Evolutionary conservation across 2,329 filamentous ascomycete species (phyloP).

Genomic region (Hypoxylon sp.): DNA sequence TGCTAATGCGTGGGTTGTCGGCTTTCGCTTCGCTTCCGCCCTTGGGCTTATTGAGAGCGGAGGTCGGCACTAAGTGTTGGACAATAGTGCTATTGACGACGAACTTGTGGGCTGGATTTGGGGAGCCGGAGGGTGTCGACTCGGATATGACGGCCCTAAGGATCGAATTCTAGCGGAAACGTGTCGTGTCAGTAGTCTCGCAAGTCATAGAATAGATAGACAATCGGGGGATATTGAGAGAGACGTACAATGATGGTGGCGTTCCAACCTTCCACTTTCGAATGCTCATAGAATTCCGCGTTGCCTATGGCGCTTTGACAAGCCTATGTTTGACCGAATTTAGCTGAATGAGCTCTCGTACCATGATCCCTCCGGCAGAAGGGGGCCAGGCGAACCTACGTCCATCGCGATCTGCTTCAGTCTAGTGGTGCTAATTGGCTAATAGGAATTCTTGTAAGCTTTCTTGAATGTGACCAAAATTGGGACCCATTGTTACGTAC

Average conservation of each 20-base stretch:
- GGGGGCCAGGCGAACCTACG: slow-evolving; percentile 66
- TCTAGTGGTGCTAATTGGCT: slow-evolving; percentile 83
- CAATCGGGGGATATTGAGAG: neutral
- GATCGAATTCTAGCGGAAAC: slow-evolving; percentile 74
- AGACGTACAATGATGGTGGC: slow-evolving; percentile 86
- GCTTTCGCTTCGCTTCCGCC: slow-evolving; percentile 63
- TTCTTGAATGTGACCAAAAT: slow-evolving; percentile 6
- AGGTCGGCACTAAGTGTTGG: slow-evolving; percentile 85
- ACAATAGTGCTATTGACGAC: slow-evolving; percentile 99
- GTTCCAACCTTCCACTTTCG: slow-evolving; percentile 90
- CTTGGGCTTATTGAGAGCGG: slow-evolving; percentile 73
- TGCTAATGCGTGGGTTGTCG: slow-evolving; percentile 69
- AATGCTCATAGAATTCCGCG: slow-evolving; percentile 87
- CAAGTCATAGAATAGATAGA: neutral
- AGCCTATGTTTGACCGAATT: slow-evolving; percentile 69
- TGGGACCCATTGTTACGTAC: slow-evolving; percentile 39
- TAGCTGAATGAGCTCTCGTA: slow-evolving; percentile 33
- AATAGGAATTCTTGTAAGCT: slow-evolving; percentile 37
- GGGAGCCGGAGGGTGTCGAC: slow-evolving; percentile 70
- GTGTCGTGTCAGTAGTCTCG: slow-evolving; percentile 11
- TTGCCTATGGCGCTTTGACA: slow-evolving; percentile 83
- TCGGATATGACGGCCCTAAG: slow-evolving; percentile 84
- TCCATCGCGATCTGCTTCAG: slow-evolving; percentile 89
- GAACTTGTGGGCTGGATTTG: slow-evolving; percentile 85
- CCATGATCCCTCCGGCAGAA: slow-evolving; percentile 17